Base-by-base conservation (phyloP, 176 grass and related monocot genomes). In the Oryza rufipogon region DNA sequence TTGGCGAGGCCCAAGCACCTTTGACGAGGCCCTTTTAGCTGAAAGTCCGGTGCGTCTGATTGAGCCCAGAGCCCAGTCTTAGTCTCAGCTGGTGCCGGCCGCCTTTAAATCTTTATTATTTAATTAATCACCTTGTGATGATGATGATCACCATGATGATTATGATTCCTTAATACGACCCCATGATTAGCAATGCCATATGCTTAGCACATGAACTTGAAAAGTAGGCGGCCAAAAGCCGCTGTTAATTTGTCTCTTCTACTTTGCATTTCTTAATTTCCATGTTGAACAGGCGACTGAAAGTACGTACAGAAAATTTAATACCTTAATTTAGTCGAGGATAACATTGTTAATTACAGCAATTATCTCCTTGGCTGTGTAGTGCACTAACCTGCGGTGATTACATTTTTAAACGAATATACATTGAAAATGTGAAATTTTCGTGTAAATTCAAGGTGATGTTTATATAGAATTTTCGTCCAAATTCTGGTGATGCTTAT, bases 211-310 rank as follows among this genome's bases (percentile, higher is more conserved):
- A 82, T 76, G 71, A 38, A 64, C 76, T 45, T 65, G 4, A 49
- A 81, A 81, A 81, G 78, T 11, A 60, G 14, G 39, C 41, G 4
- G 34, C 71, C 34, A 33, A 87, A 81, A 87, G 64, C 30, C 10
- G 58, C 19, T 58, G 54, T 20, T 58, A 20, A n/a, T 79, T 86
- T 86, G 84, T 86, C 84, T 86, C 67, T 64, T 56, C 63, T 78
- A 39, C 51, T 64, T 86, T 86, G 36, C 11, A 17, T 20, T 36
- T 64, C 38, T 64, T 64, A n/a, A 60, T 52, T 9, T 25, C 17
- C 64, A 9, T 17, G 61, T 77, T 85, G 34, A 42, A 73, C 48
- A 20, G 19, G 17, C 56, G 19, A n/a, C 20, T n/a, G 56, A 20
- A 60, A 4, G 58, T 23, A 60, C 9, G 58, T 23, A 63, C 11